Percentiles rank a stretch among this genome's conserved stretches.
These are phyloP conservation scores for Beauveria rudraprayagi DNA, from an alignment of 2,329 filamentous ascomycete species.

Conservation along the genomic window DNA sequence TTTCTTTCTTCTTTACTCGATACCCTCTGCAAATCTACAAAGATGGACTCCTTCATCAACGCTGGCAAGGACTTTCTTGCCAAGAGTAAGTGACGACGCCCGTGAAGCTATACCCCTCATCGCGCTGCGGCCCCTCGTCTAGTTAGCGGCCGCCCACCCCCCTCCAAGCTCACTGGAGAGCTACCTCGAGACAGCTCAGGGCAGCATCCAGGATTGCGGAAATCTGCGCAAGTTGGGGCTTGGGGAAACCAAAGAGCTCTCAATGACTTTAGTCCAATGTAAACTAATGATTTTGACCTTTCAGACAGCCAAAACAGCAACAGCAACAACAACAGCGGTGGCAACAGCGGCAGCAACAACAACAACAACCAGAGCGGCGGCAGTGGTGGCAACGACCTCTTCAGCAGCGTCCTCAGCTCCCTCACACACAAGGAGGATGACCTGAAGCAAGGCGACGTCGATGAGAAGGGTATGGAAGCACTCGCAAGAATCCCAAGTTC, in stretches of 20 bases:
- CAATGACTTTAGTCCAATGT: not conserved
- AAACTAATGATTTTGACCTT: not conserved
- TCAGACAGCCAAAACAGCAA: not conserved
- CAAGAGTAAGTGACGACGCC: conserved; percentile 6
- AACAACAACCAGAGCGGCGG: conserved; percentile 14
- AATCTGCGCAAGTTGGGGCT: not conserved
- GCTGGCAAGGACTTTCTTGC: conserved; percentile 29
- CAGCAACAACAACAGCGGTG: not conserved
- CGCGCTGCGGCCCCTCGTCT: not conserved
- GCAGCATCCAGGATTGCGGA: not conserved
- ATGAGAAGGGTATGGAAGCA: conserved; percentile 36
- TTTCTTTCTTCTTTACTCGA: not conserved
- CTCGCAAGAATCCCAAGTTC: not conserved
- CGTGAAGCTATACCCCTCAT: conserved; percentile 3
- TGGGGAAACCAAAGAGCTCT: not conserved
- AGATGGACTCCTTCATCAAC: conserved; percentile 32
- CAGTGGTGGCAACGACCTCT: conserved; percentile 39
- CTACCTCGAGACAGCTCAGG: not conserved
- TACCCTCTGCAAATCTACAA: not conserved
- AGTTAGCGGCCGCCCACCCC: not conserved
- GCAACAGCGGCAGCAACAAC: conserved; percentile 25
- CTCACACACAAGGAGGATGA: conserved; percentile 42
- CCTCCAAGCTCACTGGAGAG: not conserved
- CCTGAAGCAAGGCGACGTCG: conserved; percentile 39
- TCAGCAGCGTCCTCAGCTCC: conserved; percentile 38